Conservation (phyloP, 306 rosid genomes). For the Vigna trinervia region DNA sequence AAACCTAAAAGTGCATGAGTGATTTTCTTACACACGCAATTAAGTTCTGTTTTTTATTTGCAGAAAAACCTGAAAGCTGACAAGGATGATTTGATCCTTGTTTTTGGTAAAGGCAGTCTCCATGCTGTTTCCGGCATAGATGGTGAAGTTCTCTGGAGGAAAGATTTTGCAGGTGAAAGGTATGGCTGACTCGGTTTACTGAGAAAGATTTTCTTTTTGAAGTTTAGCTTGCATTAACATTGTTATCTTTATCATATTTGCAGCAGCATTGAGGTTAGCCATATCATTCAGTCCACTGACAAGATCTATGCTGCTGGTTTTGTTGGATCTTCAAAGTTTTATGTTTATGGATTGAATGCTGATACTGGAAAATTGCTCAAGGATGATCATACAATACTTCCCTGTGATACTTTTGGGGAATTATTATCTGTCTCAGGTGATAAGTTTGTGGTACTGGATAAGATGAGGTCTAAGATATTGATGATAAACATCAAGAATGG, state of each 20-base stretch:
- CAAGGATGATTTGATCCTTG: conserved; percentile 78
- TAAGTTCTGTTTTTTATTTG: conserved; percentile 50
- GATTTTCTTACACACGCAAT: conserved; percentile 30
- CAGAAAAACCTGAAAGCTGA: conserved; percentile 81
- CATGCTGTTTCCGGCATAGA: conserved; percentile 84
- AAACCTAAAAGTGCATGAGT: conserved; percentile 25
- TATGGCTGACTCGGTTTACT: conserved; percentile 43
- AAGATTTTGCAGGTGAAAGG: conserved; percentile 77
- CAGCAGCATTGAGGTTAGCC: conserved; percentile 86
- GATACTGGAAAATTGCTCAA: conserved; percentile 81
- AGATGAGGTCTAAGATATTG: conserved; percentile 66
- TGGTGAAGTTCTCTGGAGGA: conserved; percentile 85
- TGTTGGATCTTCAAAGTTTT: conserved; percentile 68
- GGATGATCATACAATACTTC: conserved; percentile 57
- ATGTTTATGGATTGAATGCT: conserved; percentile 64
- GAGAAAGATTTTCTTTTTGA: conserved; percentile 32
- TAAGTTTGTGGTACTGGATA: conserved; percentile 72
- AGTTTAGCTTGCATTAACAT: conserved; percentile 47
- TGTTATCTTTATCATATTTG: conserved; percentile 50
- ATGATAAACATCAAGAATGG: conserved; percentile 66
- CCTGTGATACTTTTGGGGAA: conserved; percentile 75
- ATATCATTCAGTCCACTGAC: conserved; percentile 70
- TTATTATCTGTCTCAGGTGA: conserved; percentile 68
- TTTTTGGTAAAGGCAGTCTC: conserved; percentile 72
- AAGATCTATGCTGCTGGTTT: conserved; percentile 68